Base-by-base conservation (phyloP, 768 basidiomycete species). In the Termitomyces sp. region DNA sequence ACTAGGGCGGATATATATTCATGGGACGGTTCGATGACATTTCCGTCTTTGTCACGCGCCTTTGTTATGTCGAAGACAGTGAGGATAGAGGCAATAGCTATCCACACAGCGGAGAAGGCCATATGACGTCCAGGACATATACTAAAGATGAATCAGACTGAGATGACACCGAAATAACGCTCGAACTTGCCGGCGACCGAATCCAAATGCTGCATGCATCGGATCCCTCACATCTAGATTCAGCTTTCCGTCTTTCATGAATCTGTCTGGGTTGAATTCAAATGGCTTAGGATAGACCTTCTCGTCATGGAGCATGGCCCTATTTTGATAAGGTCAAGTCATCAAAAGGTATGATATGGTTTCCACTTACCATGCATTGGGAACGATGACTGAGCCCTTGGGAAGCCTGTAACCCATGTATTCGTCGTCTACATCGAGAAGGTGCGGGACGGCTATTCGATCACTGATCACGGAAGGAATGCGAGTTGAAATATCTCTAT, bases 371-470 rank as follows among this genome's bases (percentile, higher is more conserved):
- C 71, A 74, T 41, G 63, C 60, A 52, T 74, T 74, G 3, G 66
- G 47, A 38, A 73, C 58, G 48, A 72, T 53, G 16, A 69, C 63
- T 2, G 70, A 56, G 2, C 64, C 70, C 33, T 68, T 68, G 0
- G 74, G 75, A 40, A 78, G 73, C 52, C 60, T 45, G 49, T 73
- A 72, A 0, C 73, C 75, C 20, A 65, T 60, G 58, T 76, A 77
- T 4, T 66, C 57, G 56, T 75, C 72, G 6, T 74, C 74, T 7
- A 65, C 63, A 5, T 54, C 57, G 7, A 26, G 26, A 26, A 66
- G 62, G 59, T 74, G 75, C 9, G 72, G 70, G 11, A 72, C 22
- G 14, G 63, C 75, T 75, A 35, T 8, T 35, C 16, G n/a, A 54
- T 14, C n/a, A 52, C 10, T 35, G 16, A 54, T 32, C 9, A 55